These are phyloP conservation scores for Tylopilus cervinicoccineus DNA, from an alignment of 768 basidiomycete genomes.

Conservation along the genomic window DNA sequence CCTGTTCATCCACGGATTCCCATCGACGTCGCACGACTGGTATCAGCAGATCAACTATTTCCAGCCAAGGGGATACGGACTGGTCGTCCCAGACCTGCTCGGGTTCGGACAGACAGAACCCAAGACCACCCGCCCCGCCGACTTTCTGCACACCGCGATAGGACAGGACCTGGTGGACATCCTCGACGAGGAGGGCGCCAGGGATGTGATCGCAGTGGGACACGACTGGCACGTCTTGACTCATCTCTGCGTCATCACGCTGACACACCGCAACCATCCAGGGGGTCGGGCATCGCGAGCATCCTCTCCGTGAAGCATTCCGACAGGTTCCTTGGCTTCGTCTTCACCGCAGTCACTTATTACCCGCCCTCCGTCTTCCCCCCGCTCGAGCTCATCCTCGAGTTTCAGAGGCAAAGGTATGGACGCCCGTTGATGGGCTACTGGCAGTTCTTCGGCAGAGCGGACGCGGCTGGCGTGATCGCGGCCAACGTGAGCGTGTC, in stretches of 20 bases:
- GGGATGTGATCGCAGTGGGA: constrained; percentile 33
- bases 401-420: constrained; percentile 22
- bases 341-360: constrained; percentile 35
- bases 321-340: constrained; percentile 39
- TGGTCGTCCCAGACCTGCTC: constrained; percentile 46
- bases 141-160: constrained; percentile 27
- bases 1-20: constrained; percentile 44
- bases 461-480: constrained; percentile 30
- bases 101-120: constrained; percentile 42
- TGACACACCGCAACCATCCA: constrained; percentile 16
- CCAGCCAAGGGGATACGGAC: constrained; percentile 36
- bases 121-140: constrained; percentile 33
- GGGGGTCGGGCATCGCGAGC: constrained; percentile 35
- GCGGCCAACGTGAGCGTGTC: constrained; percentile 31
- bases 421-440: constrained; percentile 42
- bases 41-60: constrained; percentile 37
- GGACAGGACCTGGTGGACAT: constrained; percentile 36
- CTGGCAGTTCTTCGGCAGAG: constrained; percentile 35
- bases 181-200: constrained; percentile 33
- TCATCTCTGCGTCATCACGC: background rate
- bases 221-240: constrained; percentile 36
- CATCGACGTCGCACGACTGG: constrained; percentile 42
- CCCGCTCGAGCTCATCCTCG: constrained; percentile 26
- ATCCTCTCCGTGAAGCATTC: constrained; percentile 36
- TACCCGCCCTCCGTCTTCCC: constrained; percentile 23